Evolutionary conservation across 2,329 filamentous ascomycete species (phyloP), one percentile per base, ranked within the genome.

Genomic region (Rutstroemia sp.): DNA sequence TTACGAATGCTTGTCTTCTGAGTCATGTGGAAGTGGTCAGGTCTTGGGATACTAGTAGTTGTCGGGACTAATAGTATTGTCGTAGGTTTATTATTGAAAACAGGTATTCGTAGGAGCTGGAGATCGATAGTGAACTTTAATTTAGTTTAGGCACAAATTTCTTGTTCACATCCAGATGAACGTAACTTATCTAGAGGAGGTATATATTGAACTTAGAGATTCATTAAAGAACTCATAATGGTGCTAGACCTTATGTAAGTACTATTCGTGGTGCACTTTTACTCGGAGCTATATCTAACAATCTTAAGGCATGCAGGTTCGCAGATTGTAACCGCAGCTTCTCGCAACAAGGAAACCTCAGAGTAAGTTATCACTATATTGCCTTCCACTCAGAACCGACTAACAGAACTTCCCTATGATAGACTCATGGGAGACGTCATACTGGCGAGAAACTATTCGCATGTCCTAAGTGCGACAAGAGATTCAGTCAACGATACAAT

Each of bases 151-250:
- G n/a, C n/a, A n/a, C n/a, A n/a, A n/a, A n/a, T n/a, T n/a, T n/a
- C n/a, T n/a, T n/a, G n/a, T n/a, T n/a, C n/a, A n/a, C n/a, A n/a
- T n/a, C n/a, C n/a, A n/a, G n/a, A n/a, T n/a, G n/a, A n/a, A n/a
- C n/a, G n/a, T n/a, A n/a, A n/a, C n/a, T n/a, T n/a, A n/a, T n/a
- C n/a, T n/a, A n/a, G n/a, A n/a, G n/a, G n/a, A n/a, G n/a, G n/a
- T n/a, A n/a, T n/a, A n/a, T n/a, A n/a, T n/a, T n/a, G n/a, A n/a
- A 97, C 65, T 79, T 96, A 10, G 88, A 94, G 59, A 96, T 95
- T 49, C 94, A 99, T 70, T 84, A 82, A 47, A 81, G 92, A 61
- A 86, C 88, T 4, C 94, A 99, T 71, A 96, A 89, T 2, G 92
- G 92, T 16, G 84, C 88, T 54, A 94, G 91, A 70, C 92, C 92